Evolutionary conservation across 345 rosid genomes (phyloP), one percentile per base, ranked within the genome.

Genomic region (Salix koriyanagi): DNA sequence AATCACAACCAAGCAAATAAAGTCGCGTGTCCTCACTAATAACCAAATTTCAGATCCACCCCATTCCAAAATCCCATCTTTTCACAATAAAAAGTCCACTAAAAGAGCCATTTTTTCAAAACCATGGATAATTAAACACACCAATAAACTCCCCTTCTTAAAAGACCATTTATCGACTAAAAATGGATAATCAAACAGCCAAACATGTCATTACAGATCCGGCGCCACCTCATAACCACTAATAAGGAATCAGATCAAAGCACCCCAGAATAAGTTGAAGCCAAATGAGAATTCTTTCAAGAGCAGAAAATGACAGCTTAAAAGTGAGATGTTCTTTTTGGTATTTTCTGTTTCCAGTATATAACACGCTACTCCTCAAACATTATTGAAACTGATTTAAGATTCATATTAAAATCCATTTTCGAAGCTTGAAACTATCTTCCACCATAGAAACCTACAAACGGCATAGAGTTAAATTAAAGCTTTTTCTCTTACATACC

Each of bases 191-290:
- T 34, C 16, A 65, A 65, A 30, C 39, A 32, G 68, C 68, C 68
- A 32, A 32, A 65, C 68, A 65, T 34, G 39, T 15, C 68, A 65
- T 34, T 58, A 26, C 15, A 65, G 79, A 77, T 70, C 87, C 71
- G 87, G 88, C 80, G 81, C 84, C 90, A 88, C 80, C 77, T 88
- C 89, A 84, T 83, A 83, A 74, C 66, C 9, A 74, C 74, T 36
- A 54, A 34, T 58, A 58, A 58, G 28, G 28, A 58, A 23, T 58
- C 15, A 58, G 10, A 58, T 58, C 64, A 58, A 58, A 58, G 26
- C 64, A 9, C 64, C 64, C 64, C 64, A 10, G 64, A n/a, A 58
- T 23, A 58, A 23, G 28, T 3, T 12, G 46, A 13, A 36, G 23
- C 13, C 69, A 36, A 66, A 34, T 3, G 18, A 44, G 54, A 69